Percentiles rank a stretch among this genome's conserved stretches.
These are phyloP conservation scores for Fraxinus latifolia DNA, from an alignment of 305 asterid species.

Conservation along the genomic window DNA sequence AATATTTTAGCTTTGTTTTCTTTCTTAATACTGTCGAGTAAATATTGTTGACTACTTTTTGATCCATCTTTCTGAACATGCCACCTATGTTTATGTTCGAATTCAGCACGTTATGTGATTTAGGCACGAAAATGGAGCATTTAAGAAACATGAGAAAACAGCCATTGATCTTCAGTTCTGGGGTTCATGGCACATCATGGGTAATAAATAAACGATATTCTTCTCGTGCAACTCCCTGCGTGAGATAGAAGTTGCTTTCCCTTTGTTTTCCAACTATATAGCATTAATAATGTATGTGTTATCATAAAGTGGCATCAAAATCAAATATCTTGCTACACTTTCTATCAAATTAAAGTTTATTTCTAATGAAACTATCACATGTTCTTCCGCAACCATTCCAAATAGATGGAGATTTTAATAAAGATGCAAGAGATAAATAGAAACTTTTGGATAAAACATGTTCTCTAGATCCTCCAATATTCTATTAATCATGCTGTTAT, in stretches of 20 bases:
- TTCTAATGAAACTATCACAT: background rate
- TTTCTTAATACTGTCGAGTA: background rate
- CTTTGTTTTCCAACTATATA: background rate
- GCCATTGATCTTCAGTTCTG: background rate
- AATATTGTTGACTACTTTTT: background rate
- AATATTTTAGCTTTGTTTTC: background rate
- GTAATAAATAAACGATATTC: background rate
- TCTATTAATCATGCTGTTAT: background rate
- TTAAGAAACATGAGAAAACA: background rate
- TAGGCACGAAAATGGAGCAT: background rate
- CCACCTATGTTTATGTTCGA: background rate
- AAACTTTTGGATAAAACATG: background rate
- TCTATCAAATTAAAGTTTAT: background rate
- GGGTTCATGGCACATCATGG: background rate
- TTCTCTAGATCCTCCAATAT: background rate
- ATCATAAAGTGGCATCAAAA: background rate
- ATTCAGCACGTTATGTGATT: background rate
- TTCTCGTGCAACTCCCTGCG: background rate
- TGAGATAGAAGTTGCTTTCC: background rate
- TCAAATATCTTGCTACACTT: background rate
- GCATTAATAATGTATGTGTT: background rate
- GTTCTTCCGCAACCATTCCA: background rate
- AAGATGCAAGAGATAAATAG: background rate
- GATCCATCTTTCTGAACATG: background rate
- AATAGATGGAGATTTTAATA: background rate